Evolutionary conservation across 73 alveolate species (phyloP).

Genomic region (Blepharisma japonicum): DNA sequence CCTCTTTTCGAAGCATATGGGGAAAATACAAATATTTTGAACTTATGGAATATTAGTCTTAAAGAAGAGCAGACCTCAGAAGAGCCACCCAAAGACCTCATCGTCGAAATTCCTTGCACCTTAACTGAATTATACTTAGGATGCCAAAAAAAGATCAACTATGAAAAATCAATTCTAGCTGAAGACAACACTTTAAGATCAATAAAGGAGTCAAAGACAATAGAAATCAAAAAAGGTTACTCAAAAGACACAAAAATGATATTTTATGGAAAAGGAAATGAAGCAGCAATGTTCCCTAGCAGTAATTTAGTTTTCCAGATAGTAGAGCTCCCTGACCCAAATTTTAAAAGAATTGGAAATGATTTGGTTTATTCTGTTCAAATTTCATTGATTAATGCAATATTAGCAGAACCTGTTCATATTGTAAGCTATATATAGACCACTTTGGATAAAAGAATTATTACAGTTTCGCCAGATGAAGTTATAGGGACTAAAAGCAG

Average conservation of each 20-base stretch:
- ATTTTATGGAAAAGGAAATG: constrained; percentile 80
- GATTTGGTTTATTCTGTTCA: constrained; percentile 74
- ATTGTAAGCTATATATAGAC: constrained; percentile 28
- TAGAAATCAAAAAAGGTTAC: constrained; percentile 85
- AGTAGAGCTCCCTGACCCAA: constrained; percentile 64
- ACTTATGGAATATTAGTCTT: constrained; percentile 63
- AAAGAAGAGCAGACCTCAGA: constrained; percentile 51
- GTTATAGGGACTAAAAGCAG: constrained; percentile 62
- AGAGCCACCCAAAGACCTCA: constrained; percentile 55
- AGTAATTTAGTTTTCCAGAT: constrained; percentile 68
- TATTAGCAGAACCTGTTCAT: constrained; percentile 71
- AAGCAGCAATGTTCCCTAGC: constrained; percentile 49
- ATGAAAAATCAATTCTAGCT: constrained; percentile 59
- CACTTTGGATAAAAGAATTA: constrained; percentile 17
- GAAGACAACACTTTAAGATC: constrained; percentile 55
- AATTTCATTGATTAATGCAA: constrained; percentile 72
- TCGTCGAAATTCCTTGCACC: constrained; percentile 68
- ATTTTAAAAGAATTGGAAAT: constrained; percentile 72
- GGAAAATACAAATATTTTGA: constrained; percentile 36
- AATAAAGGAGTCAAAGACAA: constrained; percentile 20
- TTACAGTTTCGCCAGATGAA: constrained; percentile 22
- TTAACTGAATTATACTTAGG: constrained; percentile 82
- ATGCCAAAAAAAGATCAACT: constrained; percentile 65
- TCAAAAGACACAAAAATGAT: constrained; percentile 62
- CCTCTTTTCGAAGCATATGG: constrained; percentile 81